Conservation (phyloP, 495 filamentous ascomycete species). For the Penicillium psychrofluorescens region DNA sequence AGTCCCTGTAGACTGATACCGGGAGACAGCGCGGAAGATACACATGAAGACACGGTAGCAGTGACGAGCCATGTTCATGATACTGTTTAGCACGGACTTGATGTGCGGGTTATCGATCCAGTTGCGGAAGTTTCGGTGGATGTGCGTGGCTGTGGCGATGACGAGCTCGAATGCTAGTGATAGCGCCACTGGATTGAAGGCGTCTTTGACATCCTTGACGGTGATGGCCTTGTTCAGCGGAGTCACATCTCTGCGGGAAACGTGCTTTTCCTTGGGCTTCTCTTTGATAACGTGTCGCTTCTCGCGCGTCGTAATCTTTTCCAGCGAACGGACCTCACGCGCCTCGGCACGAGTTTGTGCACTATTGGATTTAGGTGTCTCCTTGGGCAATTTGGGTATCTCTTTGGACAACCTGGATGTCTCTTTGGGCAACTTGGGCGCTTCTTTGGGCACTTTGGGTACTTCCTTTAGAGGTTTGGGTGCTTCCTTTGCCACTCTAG, state of each 20-base stretch:
- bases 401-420: too few species aligned
- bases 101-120: slow-evolving; percentile 18
- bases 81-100: slow-evolving; percentile 19
- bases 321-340: slow-evolving; percentile 7
- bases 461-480: too few species aligned
- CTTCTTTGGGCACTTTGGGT: too few species aligned
- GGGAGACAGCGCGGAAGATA: slow-evolving; percentile 17
- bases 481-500: too few species aligned
- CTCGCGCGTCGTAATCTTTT: background rate
- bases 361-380: slow-evolving; percentile 14
- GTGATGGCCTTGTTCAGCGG: too few species aligned
- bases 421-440: too few species aligned
- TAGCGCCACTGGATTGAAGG: slow-evolving; percentile 15
- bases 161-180: slow-evolving; percentile 27
- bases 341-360: slow-evolving; percentile 14
- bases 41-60: slow-evolving; percentile 28
- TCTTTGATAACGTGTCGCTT: too few species aligned
- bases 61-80: slow-evolving; percentile 29
- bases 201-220: background rate
- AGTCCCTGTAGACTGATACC: slow-evolving; percentile 27
- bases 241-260: too few species aligned
- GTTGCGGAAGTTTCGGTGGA: slow-evolving; percentile 17
- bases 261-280: too few species aligned
- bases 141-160: slow-evolving; percentile 21
- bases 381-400: background rate